Evolutionary conservation across 129 eudicot species (phyloP), one percentile per base, ranked within the genome.

Genomic region (Pittosporum tobira): DNA sequence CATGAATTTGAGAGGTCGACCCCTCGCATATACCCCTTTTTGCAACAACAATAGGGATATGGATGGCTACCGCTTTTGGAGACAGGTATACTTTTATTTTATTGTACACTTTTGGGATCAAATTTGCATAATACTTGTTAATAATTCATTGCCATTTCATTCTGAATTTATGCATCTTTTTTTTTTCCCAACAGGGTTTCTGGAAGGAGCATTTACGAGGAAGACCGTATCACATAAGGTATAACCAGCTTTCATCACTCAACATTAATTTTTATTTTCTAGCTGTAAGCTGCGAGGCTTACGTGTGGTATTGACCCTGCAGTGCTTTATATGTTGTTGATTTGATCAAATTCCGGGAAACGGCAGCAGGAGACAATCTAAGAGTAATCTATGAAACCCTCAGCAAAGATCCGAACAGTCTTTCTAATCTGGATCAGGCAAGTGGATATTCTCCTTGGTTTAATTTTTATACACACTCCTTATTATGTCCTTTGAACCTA

Each of bases 401-500:
- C 29, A 91, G 98, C 89, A 91, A 91, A 79, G 98, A 91, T 72
- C 98, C 95, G 38, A 91, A 91, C 36, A 91, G 98, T 78, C 94
- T 91, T 53, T 83, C 98, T 47, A 91, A 91, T 58, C 95, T 91
- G 6, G 98, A 91, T 62, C 98, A 91, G 90, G 96, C 68, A 81
- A 69, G 81, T 77, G 26, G 61, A 56, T 42, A n/a, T n/a, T n/a
- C n/a, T n/a, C n/a, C n/a, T n/a, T n/a, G n/a, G n/a, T n/a, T n/a
- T n/a, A n/a, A n/a, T n/a, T n/a, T n/a, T n/a, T n/a, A n/a, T n/a
- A n/a, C n/a, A n/a, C n/a, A n/a, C n/a, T n/a, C n/a, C n/a, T n/a
- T n/a, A n/a, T n/a, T n/a, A n/a, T n/a, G n/a, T n/a, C n/a, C n/a
- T n/a, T n/a, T n/a, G n/a, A n/a, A n/a, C n/a, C n/a, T n/a, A n/a